Percentiles rank a stretch among this genome's conserved stretches.
Evolutionary conservation across 805 yeast species (phyloP).

Genomic region (Candida incommunis): DNA sequence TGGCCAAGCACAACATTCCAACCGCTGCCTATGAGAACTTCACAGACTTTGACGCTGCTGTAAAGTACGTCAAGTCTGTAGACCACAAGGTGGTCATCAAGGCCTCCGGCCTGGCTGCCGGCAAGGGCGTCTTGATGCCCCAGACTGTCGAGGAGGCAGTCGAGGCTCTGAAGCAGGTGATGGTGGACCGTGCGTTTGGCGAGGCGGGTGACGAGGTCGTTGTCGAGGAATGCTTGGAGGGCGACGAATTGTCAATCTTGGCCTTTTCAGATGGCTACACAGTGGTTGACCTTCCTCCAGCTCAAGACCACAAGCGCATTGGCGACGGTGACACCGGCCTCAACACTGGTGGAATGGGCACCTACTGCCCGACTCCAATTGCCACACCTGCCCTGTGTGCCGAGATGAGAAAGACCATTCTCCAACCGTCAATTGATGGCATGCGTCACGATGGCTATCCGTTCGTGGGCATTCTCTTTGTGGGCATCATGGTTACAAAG

Average conservation of each 20-base stretch:
- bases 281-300: slow-evolving; percentile 81
- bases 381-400: slow-evolving; percentile 65
- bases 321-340: slow-evolving; percentile 90
- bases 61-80: slow-evolving; percentile 46
- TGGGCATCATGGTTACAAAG: slow-evolving; percentile 86
- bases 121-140: slow-evolving; percentile 96
- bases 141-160: slow-evolving; percentile 69
- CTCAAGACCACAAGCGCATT: slow-evolving; percentile 95
- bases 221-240: slow-evolving; percentile 89
- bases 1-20: slow-evolving; percentile 85
- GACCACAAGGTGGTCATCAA: slow-evolving; percentile 77
- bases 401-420: slow-evolving; percentile 57
- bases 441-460: slow-evolving; percentile 94
- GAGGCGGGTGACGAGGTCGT: slow-evolving; percentile 90
- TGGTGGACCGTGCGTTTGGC: slow-evolving; percentile 85
- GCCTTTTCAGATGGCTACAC: slow-evolving; percentile 92
- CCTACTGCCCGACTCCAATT: slow-evolving; percentile 95
- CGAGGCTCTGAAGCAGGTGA: slow-evolving; percentile 70
- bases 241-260: slow-evolving; percentile 89
- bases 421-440: slow-evolving; percentile 88
- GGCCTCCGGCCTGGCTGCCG: slow-evolving; percentile 97
- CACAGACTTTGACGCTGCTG: slow-evolving; percentile 62
- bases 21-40: slow-evolving; percentile 86
- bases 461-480: slow-evolving; percentile 88
- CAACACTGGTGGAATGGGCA: slow-evolving; percentile 99